phyloP scores from a whole-genome alignment of 768 basidiomycete species.

The Cantharellus anzutake region DNA sequence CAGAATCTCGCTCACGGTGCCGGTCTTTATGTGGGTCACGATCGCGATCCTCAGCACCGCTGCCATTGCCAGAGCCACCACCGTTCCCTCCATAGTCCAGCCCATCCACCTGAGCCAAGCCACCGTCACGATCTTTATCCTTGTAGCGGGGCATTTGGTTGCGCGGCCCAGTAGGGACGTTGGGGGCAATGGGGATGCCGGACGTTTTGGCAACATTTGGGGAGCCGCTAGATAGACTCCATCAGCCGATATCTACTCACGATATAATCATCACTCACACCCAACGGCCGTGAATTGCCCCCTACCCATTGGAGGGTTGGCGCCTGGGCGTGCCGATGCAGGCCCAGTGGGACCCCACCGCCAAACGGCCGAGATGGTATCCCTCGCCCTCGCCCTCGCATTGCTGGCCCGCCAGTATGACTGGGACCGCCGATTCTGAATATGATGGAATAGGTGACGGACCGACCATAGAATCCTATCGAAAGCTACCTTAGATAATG shows the following conservation, averaged over 20 bases:
- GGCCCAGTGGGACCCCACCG: slow-evolving; percentile 2
- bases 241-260: neutral
- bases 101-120: slow-evolving; percentile 40
- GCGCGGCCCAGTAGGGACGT: slow-evolving; percentile 72
- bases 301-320: slow-evolving; percentile 2
- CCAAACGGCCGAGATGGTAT: neutral
- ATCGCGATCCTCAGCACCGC: slow-evolving; percentile 3
- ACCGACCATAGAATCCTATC: too few species aligned
- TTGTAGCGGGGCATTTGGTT: slow-evolving; percentile 74
- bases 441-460: too few species aligned
- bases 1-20: neutral
- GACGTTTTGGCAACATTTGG: slow-evolving; percentile 26
- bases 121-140: slow-evolving; percentile 49
- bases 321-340: neutral
- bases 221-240: neutral
- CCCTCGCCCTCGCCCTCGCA: slow-evolving; percentile 1
- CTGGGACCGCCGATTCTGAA: neutral
- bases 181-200: slow-evolving; percentile 75
- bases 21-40: neutral
- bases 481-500: too few species aligned
- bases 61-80: slow-evolving; percentile 11
- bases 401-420: neutral
- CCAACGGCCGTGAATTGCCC: slow-evolving; percentile 7
- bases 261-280: neutral
- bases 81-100: slow-evolving; percentile 57